Conservation (phyloP, 805 yeast species). For the Candida vaughaniae region DNA sequence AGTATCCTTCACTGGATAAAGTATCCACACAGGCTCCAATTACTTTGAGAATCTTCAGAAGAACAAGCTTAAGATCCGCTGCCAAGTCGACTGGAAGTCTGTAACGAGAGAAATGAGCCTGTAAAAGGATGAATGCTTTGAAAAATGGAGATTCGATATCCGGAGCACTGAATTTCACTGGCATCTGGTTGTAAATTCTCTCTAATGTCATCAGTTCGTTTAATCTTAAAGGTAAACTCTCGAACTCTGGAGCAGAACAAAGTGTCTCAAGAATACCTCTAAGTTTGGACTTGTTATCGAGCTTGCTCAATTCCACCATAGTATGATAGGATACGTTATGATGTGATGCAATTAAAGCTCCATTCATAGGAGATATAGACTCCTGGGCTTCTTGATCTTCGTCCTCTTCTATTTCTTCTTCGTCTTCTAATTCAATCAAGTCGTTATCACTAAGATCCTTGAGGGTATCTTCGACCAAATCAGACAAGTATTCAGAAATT, state of each 20-base stretch:
- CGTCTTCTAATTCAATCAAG: conserved; percentile 58
- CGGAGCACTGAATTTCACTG: conserved; percentile 49
- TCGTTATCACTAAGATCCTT: conserved; percentile 60
- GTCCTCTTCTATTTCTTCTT: conserved; percentile 35
- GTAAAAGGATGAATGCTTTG: conserved; percentile 74
- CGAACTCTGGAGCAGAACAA: conserved; percentile 72
- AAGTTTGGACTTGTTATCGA: conserved; percentile 57
- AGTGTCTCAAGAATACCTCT: conserved; percentile 63
- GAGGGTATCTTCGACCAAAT: conserved; percentile 69
- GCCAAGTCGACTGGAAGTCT: conserved; percentile 57
- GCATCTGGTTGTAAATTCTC: conserved; percentile 57
- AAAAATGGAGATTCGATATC: conserved; percentile 54
- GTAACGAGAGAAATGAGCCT: conserved; percentile 76
- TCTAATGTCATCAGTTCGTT: conserved; percentile 53
- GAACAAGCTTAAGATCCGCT: conserved; percentile 53
- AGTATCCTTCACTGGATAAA: conserved; percentile 73
- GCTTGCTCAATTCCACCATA: conserved; percentile 58
- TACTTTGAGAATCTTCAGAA: conserved; percentile 49
- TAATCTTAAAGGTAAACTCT: conserved; percentile 56
- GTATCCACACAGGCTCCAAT: conserved; percentile 72
- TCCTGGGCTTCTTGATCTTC: conserved; percentile 36
- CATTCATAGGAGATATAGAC: conserved; percentile 58
- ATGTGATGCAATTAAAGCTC: conserved; percentile 73
- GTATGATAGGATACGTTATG: conserved; percentile 65
- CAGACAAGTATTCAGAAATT: conserved; percentile 79